Evolutionary conservation across 768 basidiomycete species (phyloP).

Genomic region (Trametes maxima): DNA sequence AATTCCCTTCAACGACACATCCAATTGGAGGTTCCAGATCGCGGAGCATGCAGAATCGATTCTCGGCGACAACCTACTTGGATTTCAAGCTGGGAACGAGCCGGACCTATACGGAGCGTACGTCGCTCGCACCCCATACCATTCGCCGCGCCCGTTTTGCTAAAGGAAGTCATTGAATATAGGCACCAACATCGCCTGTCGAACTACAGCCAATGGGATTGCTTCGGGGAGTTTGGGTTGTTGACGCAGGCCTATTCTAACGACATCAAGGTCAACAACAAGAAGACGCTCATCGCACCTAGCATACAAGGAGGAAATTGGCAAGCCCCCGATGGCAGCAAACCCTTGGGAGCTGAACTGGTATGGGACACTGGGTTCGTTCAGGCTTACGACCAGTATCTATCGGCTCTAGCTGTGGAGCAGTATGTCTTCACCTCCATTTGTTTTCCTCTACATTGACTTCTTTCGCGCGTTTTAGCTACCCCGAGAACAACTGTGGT

Average conservation of each 20-base stretch:
- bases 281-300: constrained; percentile 60
- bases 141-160: neutral
- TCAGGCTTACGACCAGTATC: constrained; percentile 40
- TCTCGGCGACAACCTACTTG: constrained; percentile 44
- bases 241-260: constrained; percentile 28
- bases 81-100: constrained; percentile 60
- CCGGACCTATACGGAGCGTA: constrained; percentile 50
- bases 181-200: constrained; percentile 40
- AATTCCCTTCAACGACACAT: constrained; percentile 31
- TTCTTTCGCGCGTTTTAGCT: constrained; percentile 32
- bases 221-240: constrained; percentile 32
- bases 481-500: constrained; percentile 38
- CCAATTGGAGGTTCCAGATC: constrained; percentile 35
- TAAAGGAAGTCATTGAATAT: neutral
- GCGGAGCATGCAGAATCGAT: constrained; percentile 44
- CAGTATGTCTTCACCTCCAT: constrained; percentile 37
- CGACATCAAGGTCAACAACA: constrained; percentile 34
- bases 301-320: constrained; percentile 49
- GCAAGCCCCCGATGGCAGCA: constrained; percentile 44
- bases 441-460: neutral
- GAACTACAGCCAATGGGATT: constrained; percentile 34
- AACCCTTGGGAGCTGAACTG: constrained; percentile 39
- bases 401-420: constrained; percentile 57
- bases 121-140: constrained; percentile 4
- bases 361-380: constrained; percentile 57